These are phyloP conservation scores for Globisporangium perplexum DNA, from an alignment of 352 stramenopile species.

Conservation along the genomic window DNA sequence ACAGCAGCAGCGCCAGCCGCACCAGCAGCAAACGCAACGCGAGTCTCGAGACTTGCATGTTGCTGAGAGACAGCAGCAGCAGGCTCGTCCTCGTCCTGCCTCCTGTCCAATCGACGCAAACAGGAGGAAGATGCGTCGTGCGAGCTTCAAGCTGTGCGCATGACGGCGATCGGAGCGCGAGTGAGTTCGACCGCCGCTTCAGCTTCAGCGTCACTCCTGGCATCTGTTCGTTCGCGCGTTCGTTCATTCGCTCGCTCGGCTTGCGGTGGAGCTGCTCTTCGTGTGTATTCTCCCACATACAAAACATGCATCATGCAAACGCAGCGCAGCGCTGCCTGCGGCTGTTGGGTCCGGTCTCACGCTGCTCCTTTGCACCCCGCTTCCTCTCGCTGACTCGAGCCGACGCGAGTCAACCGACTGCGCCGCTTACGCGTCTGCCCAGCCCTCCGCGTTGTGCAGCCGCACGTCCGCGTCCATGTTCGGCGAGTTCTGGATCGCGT, in stretches of 20 bases:
- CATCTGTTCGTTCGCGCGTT: too few species aligned
- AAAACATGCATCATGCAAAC: too few species aligned
- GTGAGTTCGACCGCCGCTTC: not conserved
- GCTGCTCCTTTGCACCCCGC: not conserved
- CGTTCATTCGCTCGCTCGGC: too few species aligned
- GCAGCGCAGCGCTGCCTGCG: not conserved
- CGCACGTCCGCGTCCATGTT: constrained; percentile 92
- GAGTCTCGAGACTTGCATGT: too few species aligned
- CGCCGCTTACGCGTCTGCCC: constrained; percentile 63
- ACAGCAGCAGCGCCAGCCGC: too few species aligned
- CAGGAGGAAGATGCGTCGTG: not conserved
- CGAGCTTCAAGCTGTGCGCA: not conserved
- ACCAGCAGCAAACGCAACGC: too few species aligned
- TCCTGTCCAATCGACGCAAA: too few species aligned
- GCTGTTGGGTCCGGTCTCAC: not conserved
- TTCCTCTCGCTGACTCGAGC: too few species aligned
- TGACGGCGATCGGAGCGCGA: not conserved
- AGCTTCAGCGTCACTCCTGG: not conserved
- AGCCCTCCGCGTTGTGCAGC: constrained; percentile 90
- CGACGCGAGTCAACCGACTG: too few species aligned
- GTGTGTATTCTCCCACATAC: too few species aligned
- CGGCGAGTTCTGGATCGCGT: constrained; percentile 95
- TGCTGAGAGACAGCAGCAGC: not conserved
- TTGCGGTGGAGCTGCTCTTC: not conserved
- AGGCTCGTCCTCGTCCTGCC: not conserved